Evolutionary conservation across 2,329 filamentous ascomycete species (phyloP), one percentile per base, ranked within the genome.

Genomic region (Neonectria hederae): DNA sequence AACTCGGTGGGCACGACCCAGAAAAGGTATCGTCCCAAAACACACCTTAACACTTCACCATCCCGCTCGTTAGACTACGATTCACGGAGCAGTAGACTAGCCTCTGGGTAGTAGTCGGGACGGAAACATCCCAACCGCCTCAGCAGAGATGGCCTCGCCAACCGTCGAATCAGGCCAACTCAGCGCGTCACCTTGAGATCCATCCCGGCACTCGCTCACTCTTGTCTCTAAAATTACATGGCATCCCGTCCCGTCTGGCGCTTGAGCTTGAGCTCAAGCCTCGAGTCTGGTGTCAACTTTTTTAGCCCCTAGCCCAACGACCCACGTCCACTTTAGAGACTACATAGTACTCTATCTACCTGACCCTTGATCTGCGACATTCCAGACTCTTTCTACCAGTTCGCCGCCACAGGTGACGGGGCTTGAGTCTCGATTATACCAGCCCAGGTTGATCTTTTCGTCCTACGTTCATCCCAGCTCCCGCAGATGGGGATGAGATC

Each of bases 1-100:
- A 72, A 72, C 70, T 62, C 69, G 56, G 62, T 67, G 71, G 65
- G 46, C 54, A 69, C 56, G 62, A 62, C 64, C 69, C 64, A 58
- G 60, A 69, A 66, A 54, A 69, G 57, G 59, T 54, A 66, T 54
- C 65, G 69, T 67, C 66, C 55, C 62, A 69, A 19, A 30, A 46
- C 54, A 56, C 38, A 17, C 11, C 49, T 58, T 58, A 54, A 42
- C 59, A 54, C 52, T 42, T 49, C 45, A 30, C 30, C 52, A 52
- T 54, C 54, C 35, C 35, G 35, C 35, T 38, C n/a, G 35, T 38
- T 38, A 17, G 35, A 38, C 14, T n/a, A 38, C 14, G 35, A 32
- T 32, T 32, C 30, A 32, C 10, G 30, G 30, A 32, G 30, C 30
- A 32, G 30, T n/a, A n/a, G n/a, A n/a, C n/a, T 32, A 42, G 17